A percentile compares a stretch with the other conserved stretches of the same genome.
These are phyloP conservation scores for Candida sithepensis DNA, from an alignment of 805 yeast genomes.

Conservation along the genomic window DNA sequence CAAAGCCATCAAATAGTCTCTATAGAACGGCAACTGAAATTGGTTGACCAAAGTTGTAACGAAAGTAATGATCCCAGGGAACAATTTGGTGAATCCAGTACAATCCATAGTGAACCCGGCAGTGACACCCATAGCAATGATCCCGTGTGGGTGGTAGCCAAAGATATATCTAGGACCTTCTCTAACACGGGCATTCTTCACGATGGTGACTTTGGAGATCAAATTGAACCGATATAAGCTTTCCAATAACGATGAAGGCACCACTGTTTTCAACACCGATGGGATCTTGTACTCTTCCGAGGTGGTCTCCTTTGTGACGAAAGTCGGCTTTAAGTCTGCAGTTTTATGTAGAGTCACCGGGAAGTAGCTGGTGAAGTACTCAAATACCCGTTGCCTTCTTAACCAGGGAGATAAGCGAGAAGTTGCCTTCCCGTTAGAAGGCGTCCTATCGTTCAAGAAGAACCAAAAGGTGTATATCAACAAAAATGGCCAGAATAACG, in stretches of 20 bases:
- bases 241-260: slow-evolving; percentile 6
- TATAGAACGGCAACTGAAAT: slow-evolving; percentile 76
- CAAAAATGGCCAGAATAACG: slow-evolving; percentile 55
- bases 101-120: slow-evolving; percentile 85
- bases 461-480: slow-evolving; percentile 61
- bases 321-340: slow-evolving; percentile 69
- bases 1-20: slow-evolving; percentile 77
- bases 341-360: slow-evolving; percentile 74
- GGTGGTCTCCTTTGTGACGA: slow-evolving; percentile 28
- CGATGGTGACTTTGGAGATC: background rate
- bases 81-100: slow-evolving; percentile 57
- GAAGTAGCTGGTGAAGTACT: slow-evolving; percentile 70
- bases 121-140: slow-evolving; percentile 86
- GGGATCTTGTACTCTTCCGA: slow-evolving; percentile 10
- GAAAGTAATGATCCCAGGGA: slow-evolving; percentile 82
- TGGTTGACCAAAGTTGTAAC: slow-evolving; percentile 80
- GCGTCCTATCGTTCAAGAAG: slow-evolving; percentile 58
- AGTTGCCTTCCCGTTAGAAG: slow-evolving; percentile 68
- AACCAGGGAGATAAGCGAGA: slow-evolving; percentile 54
- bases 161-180: slow-evolving; percentile 79
- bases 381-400: slow-evolving; percentile 60
- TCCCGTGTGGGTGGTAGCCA: slow-evolving; percentile 96
- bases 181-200: slow-evolving; percentile 27
- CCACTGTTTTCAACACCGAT: background rate
- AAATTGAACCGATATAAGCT: slow-evolving; percentile 1